These are phyloP conservation scores for Penicillium dipodomyicola DNA, from an alignment of 495 filamentous ascomycete genomes.

Conservation along the genomic window DNA sequence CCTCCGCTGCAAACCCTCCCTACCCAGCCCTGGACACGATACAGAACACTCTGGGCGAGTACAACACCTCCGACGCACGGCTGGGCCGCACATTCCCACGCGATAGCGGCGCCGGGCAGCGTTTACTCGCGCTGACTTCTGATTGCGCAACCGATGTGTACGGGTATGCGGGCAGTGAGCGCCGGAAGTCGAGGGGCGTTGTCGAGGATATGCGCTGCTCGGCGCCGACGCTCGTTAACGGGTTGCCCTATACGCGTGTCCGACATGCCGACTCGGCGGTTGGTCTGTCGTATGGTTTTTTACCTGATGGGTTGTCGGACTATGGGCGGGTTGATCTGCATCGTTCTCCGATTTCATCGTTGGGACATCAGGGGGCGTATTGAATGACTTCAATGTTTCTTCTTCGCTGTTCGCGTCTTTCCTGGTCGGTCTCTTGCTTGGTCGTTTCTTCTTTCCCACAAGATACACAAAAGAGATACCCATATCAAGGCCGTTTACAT, in stretches of 20 bases:
- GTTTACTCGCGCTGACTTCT: constrained; percentile 22
- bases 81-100: constrained; percentile 21
- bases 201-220: constrained; percentile 12
- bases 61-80: constrained; percentile 18
- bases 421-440: constrained; percentile 1
- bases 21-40: constrained; percentile 24
- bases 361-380: constrained; percentile 30
- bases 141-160: constrained; percentile 34
- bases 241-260: constrained; percentile 39
- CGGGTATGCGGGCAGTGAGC: constrained; percentile 30
- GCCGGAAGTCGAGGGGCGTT: constrained; percentile 25
- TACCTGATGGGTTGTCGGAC: constrained; percentile 22
- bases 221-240: constrained; percentile 34
- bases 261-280: constrained; percentile 21
- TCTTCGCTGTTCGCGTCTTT: not conserved
- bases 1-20: constrained; percentile 13
- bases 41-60: constrained; percentile 22
- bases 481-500: constrained; percentile 3
- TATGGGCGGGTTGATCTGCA: constrained; percentile 29
- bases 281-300: constrained; percentile 15
- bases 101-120: constrained; percentile 18
- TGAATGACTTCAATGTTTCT: constrained; percentile 3
- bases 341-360: constrained; percentile 25
- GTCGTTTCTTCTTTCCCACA: constrained; percentile 3
- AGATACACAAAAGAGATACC: constrained; percentile 15